These are phyloP conservation scores for Globisporangium recalcitrans DNA, from an alignment of 352 stramenopile species.

Conservation along the genomic window DNA sequence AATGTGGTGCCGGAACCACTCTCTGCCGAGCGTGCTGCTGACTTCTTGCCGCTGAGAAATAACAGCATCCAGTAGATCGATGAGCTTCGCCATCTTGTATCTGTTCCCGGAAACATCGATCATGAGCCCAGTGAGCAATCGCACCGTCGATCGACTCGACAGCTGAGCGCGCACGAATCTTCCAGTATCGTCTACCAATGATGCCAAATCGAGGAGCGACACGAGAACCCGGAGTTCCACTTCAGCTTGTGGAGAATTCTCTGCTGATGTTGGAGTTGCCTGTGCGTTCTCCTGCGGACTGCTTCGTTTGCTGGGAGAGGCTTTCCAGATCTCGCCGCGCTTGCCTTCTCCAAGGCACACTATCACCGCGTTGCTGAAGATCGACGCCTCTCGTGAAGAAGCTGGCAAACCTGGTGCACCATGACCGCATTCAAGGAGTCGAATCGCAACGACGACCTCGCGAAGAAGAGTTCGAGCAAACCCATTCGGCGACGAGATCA, in stretches of 20 bases:
- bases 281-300: background rate
- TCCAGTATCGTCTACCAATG: slow-evolving; percentile 20
- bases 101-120: slow-evolving; percentile 15
- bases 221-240: slow-evolving; percentile 16
- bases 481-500: slow-evolving; percentile 9
- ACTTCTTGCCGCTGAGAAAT: slow-evolving; percentile 18
- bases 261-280: background rate
- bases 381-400: background rate
- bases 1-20: slow-evolving; percentile 42
- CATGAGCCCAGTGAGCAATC: slow-evolving; percentile 25
- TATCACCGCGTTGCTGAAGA: slow-evolving; percentile 17
- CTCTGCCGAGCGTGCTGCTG: slow-evolving; percentile 9
- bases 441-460: slow-evolving; percentile 7
- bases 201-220: slow-evolving; percentile 24
- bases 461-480: slow-evolving; percentile 8
- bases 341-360: slow-evolving; percentile 8
- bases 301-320: background rate
- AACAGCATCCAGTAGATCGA: slow-evolving; percentile 35
- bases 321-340: slow-evolving; percentile 5
- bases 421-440: background rate
- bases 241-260: slow-evolving; percentile 5
- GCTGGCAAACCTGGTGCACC: background rate
- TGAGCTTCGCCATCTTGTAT: slow-evolving; percentile 27
- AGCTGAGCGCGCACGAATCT: slow-evolving; percentile 39
- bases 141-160: slow-evolving; percentile 27